Evolutionary conservation across 2,329 filamentous ascomycete genomes (phyloP), one percentile per base, ranked within the genome.

Genomic region (Cladophialophora exuberans): DNA sequence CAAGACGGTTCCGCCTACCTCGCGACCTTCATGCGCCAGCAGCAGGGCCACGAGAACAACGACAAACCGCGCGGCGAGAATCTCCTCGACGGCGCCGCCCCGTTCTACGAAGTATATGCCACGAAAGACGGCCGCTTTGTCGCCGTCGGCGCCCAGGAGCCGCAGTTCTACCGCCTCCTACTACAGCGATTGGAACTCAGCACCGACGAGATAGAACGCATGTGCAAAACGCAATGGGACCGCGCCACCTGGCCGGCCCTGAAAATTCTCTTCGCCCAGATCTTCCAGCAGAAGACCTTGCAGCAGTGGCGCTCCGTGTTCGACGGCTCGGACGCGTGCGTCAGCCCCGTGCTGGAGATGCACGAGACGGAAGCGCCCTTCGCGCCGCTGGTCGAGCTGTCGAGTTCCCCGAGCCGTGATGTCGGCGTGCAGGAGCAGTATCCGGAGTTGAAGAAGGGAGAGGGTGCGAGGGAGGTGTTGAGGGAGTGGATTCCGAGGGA

Each of bases 301-400:
- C 67, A 72, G 0, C 86, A 96, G 68, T 97, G 93, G 93, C 91
- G 96, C 70, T 68, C 57, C 2, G 76, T 95, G 3, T 97, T 97
- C 68, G 89, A 95, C 69, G 88, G 87, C 10, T 93, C 88, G 0
- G 93, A 97, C 73, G 92, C 92, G 1, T 97, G 93, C 70, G 91
- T 88, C 60, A 90, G 89, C n/a, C 92, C 93, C 0, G 89, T 97
- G 1, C 75, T 96, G 35, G 84, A 84, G 26, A 88, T 90, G 62
- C 66, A 64, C 0, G 91, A 96, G 73, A 75, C 96, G 20, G 83
- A 89, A 65, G 59, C 67, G 17, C 72, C 77, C 25, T 74, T 76
- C 52, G 65, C 71, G 20, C 68, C 72, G 10, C 67, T 72, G 6
- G 75, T 79, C 30, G 73, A 66, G 31, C 71, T 97, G 65, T 79